A percentile compares a stretch with the other conserved stretches of the same genome.
phyloP scores from a whole-genome alignment of 2,329 filamentous ascomycete genomes.

The Penicillium occitanis region DNA sequence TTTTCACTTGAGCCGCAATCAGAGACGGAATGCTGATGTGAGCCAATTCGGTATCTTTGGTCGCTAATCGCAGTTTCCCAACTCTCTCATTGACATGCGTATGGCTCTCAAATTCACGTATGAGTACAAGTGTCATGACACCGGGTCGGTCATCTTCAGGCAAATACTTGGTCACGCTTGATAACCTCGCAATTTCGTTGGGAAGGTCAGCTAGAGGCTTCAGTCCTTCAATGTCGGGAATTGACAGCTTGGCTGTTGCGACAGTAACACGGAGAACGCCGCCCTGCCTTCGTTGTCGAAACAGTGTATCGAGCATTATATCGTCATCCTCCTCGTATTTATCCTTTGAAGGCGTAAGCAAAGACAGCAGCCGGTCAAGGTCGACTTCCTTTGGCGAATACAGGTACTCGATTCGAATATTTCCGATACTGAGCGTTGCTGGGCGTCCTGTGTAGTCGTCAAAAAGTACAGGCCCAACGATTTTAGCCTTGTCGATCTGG shows the following conservation, averaged over 20 bases:
- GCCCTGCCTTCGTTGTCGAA: conserved; percentile 83
- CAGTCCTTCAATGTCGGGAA: conserved; percentile 65
- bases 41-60: conserved; percentile 67
- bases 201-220: conserved; percentile 68
- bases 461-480: conserved; percentile 68
- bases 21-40: conserved; percentile 85
- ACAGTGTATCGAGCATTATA: conserved; percentile 87
- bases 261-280: conserved; percentile 72
- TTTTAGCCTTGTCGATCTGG: conserved; percentile 70
- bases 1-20: conserved; percentile 71
- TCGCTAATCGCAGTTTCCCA: conserved; percentile 61
- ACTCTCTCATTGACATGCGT: conserved; percentile 67
- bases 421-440: conserved; percentile 62
- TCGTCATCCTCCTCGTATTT: conserved; percentile 89
- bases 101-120: conserved; percentile 63
- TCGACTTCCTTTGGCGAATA: conserved; percentile 73
- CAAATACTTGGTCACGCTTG: conserved; percentile 88
- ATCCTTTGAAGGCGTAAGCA: conserved; percentile 89
- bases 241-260: conserved; percentile 61
- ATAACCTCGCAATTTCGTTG: conserved; percentile 77
- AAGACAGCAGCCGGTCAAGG: conserved; percentile 74
- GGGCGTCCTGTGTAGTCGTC: conserved; percentile 52
- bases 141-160: conserved; percentile 94
- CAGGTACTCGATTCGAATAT: conserved; percentile 71
- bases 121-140: conserved; percentile 68